A percentile compares a stretch with the other conserved stretches of the same genome.
phyloP scores from a whole-genome alignment of 495 filamentous ascomycete species.

The Xylaria longipes region DNA sequence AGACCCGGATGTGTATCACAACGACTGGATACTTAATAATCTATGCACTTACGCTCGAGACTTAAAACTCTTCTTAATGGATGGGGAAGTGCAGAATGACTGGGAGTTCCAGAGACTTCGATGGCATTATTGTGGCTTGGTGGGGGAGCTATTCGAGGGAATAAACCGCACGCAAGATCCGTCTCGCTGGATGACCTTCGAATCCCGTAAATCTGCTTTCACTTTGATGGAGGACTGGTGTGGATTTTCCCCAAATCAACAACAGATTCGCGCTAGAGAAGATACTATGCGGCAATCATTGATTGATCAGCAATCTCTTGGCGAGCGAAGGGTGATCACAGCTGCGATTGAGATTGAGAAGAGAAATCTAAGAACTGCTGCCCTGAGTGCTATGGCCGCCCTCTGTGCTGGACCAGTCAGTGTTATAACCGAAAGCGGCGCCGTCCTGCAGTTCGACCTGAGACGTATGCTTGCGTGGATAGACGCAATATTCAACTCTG shows the following conservation, averaged over 20 bases:
- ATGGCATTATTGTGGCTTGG: constrained; percentile 89
- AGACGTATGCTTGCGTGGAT: constrained; percentile 93
- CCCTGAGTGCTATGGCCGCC: constrained; percentile 93
- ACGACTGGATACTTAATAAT: constrained; percentile 93
- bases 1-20: constrained; percentile 76
- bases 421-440: constrained; percentile 82
- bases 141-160: constrained; percentile 91
- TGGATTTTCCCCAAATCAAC: constrained; percentile 91
- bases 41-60: constrained; percentile 90
- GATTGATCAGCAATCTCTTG: constrained; percentile 65
- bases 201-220: constrained; percentile 90
- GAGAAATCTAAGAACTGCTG: constrained; percentile 85
- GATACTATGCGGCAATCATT: constrained; percentile 85
- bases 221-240: constrained; percentile 99
- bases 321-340: constrained; percentile 74
- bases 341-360: constrained; percentile 97
- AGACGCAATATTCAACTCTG: constrained; percentile 87
- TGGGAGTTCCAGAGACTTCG: constrained; percentile 94
- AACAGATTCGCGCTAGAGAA: constrained; percentile 80
- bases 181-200: constrained; percentile 93
- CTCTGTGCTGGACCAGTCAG: constrained; percentile 92
- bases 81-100: constrained; percentile 92
- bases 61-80: constrained; percentile 89
- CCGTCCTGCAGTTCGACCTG: constrained; percentile 87
- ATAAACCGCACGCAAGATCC: constrained; percentile 87